Base-by-base conservation (phyloP, 305 asterid species). In the Coffea humblotiana region DNA sequence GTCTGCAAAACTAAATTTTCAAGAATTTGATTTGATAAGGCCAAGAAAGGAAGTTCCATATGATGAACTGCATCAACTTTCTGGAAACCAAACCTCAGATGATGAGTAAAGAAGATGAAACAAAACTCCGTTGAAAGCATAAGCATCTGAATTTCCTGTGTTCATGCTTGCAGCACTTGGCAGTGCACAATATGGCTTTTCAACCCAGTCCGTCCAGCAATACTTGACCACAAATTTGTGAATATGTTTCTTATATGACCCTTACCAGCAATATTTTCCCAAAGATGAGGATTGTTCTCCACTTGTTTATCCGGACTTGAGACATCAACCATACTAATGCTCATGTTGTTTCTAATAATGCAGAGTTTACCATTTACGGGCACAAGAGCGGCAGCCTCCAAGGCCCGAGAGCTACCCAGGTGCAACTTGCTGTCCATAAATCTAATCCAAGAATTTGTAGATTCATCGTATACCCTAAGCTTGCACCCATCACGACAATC, bases 161-260 rank as follows among this genome's bases (percentile, higher is more conserved):
- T 77, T 95, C 91, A 96, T 49, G 95, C 97, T 87, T 92, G 98
- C 76, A 96, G 98, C 84, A 96, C 98, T 82, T 94, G 98, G 76
- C 98, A 96, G 79, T 96, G 99, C 86, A 96, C 95, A 43, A 94
- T 96, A 84, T 94, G 99, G 66, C 97, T 94, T 93, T 92, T 96
- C 87, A 92, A 80, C 52, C 99, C 98, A 69, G 89, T 90, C 83
- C 99, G 84, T 45, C 99, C 99, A 35, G 99, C 97, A 60, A 96
- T 91, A 78, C 95, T 96, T 45, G 98, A 96, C 99, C 95, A 96
- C 56, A 96, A 68, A 80, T 88, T 94, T 12, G 98, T 92, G 79
- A 96, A 94, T 45, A 94, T 73, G 65, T 88, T 94, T 86, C 92
- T 87, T 68, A 89, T 75, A 87, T 91, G 97, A 60, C 97, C 97